Conservation (phyloP, 2,329 filamentous ascomycete species). For the Mycocentrospora acerina region DNA sequence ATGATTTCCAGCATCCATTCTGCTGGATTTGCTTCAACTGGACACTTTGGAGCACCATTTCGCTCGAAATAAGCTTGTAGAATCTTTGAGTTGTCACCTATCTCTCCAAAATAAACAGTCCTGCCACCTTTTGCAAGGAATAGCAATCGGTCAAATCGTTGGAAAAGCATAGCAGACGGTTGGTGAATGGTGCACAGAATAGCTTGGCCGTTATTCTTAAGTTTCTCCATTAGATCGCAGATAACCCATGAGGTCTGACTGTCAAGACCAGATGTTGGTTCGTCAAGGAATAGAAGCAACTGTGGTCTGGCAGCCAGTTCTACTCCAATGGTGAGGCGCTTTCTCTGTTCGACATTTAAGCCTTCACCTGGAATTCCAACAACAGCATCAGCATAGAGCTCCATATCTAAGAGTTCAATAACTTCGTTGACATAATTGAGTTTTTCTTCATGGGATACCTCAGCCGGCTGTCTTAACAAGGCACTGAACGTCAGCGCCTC, state of each 20-base stretch:
- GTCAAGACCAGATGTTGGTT: constrained; percentile 81
- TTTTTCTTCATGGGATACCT: constrained; percentile 56
- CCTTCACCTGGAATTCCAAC: constrained; percentile 17
- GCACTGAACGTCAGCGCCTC: constrained; percentile 58
- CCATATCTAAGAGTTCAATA: constrained; percentile 58
- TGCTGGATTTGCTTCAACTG: constrained; percentile 70
- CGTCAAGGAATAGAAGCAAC: constrained; percentile 45
- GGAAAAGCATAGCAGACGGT: constrained; percentile 86
- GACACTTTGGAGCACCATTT: constrained; percentile 64
- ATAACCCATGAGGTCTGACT: constrained; percentile 82
- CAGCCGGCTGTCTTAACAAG: constrained; percentile 57
- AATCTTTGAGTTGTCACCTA: constrained; percentile 65
- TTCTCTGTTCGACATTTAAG: constrained; percentile 56
- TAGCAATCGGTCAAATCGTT: constrained; percentile 77
- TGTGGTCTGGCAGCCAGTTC: constrained; percentile 33
- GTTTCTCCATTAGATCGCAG: constrained; percentile 76
- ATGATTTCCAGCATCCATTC: constrained; percentile 68
- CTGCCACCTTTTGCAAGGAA: constrained; percentile 72
- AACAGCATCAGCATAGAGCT: constrained; percentile 39
- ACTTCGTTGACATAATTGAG: constrained; percentile 61
- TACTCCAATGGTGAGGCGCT: constrained; percentile 61
- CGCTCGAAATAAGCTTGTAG: constrained; percentile 73
- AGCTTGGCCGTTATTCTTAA: constrained; percentile 74
- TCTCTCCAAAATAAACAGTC: constrained; percentile 77
- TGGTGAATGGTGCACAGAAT: constrained; percentile 95